Evolutionary conservation across 768 basidiomycete genomes (phyloP).

Genomic region (Pulveroboletus sp.): DNA sequence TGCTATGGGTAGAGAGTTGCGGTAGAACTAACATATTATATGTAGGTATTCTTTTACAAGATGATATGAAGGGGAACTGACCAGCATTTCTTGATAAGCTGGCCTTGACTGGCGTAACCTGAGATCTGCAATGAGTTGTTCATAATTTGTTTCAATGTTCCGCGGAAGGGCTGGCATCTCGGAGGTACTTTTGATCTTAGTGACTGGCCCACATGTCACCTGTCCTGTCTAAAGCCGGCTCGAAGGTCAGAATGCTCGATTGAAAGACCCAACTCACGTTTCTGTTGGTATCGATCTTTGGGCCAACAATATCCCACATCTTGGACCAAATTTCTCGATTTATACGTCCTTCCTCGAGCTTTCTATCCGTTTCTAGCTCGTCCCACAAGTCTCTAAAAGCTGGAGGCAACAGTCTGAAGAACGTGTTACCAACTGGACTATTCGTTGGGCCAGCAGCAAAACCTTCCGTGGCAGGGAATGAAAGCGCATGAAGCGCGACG

Average conservation of each 20-base stretch:
- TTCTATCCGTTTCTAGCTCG: conserved; percentile 68
- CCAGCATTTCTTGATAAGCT: conserved; percentile 86
- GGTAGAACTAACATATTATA: conserved; percentile 48
- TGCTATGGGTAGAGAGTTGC: conserved; percentile 83
- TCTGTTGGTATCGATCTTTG: conserved; percentile 43
- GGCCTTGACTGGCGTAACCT: conserved; percentile 53
- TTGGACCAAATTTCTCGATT: conserved; percentile 73
- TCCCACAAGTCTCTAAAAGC: conserved; percentile 90
- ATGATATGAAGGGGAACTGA: conserved; percentile 34
- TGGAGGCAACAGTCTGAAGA: conserved; percentile 75
- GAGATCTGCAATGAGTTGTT: conserved; percentile 57
- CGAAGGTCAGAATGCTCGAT: neutral
- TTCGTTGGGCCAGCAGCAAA: conserved; percentile 52
- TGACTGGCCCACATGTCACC: conserved; percentile 15
- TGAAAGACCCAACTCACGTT: conserved; percentile 36
- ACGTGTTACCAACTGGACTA: conserved; percentile 50
- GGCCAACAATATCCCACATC: conserved; percentile 56
- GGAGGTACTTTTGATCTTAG: conserved; percentile 15
- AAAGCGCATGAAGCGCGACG: conserved; percentile 75
- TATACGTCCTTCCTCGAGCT: conserved; percentile 50
- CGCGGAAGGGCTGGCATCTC: conserved; percentile 3
- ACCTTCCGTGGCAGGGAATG: conserved; percentile 57
- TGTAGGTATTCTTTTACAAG: neutral
- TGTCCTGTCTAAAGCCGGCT: conserved; percentile 15
- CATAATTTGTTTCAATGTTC: conserved; percentile 27